phyloP scores from a whole-genome alignment of 1,284 basidiomycete genomes.

The Peniophora sp. region DNA sequence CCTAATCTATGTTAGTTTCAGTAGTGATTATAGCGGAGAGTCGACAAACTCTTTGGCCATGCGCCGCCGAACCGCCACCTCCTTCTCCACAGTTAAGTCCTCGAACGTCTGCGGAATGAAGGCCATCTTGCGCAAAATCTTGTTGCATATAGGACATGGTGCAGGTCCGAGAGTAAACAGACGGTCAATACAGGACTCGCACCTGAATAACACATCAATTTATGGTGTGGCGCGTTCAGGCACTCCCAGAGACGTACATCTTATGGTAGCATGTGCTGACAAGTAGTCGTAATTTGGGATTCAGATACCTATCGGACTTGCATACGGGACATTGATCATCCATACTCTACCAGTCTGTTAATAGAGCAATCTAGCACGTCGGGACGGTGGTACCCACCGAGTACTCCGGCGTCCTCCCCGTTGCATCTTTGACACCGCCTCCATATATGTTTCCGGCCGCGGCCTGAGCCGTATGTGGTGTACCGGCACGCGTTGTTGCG shows the following conservation, averaged over 20 bases:
- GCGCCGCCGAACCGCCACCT: slow-evolving; percentile 82
- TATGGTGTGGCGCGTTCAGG: neutral
- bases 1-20: slow-evolving; percentile 30
- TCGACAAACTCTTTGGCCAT: slow-evolving; percentile 72
- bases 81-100: slow-evolving; percentile 94
- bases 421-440: slow-evolving; percentile 75
- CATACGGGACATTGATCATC: slow-evolving; percentile 97
- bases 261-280: slow-evolving; percentile 99
- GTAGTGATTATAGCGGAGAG: slow-evolving; percentile 1
- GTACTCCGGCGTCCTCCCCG: slow-evolving; percentile 71
- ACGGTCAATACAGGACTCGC: slow-evolving; percentile 96
- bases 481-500: slow-evolving; percentile 45
- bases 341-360: slow-evolving; percentile 46
- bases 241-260: slow-evolving; percentile 52
- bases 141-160: slow-evolving; percentile 90
- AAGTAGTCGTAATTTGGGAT: slow-evolving; percentile 88
- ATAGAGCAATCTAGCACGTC: neutral
- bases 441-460: slow-evolving; percentile 67
- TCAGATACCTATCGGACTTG: slow-evolving; percentile 94
- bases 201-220: slow-evolving; percentile 43
- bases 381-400: slow-evolving; percentile 48
- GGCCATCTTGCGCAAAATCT: slow-evolving; percentile 86
- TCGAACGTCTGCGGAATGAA: slow-evolving; percentile 98
- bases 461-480: slow-evolving; percentile 56
- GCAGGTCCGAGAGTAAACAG: slow-evolving; percentile 95